Conservation (phyloP, 1,139 yeast species). For the Taiozyma sp. region DNA sequence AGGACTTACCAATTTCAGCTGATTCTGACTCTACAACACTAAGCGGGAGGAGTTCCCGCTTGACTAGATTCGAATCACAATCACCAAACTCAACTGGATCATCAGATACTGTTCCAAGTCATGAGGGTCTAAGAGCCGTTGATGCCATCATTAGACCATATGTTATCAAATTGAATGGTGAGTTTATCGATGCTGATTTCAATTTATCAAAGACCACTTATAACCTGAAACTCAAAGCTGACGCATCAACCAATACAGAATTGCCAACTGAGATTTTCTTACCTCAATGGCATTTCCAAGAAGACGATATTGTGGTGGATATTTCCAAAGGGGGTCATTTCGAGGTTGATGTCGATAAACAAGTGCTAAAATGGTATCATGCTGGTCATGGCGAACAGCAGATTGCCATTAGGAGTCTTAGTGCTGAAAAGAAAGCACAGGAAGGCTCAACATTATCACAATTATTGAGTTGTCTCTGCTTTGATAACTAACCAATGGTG, state of each 20-base stretch:
- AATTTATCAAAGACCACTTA: constrained; percentile 44
- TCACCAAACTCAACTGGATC: not conserved
- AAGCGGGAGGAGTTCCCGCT: not conserved
- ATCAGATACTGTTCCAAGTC: constrained; percentile 19
- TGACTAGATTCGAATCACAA: not conserved
- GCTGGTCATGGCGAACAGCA: constrained; percentile 32
- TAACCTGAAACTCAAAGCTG: constrained; percentile 38
- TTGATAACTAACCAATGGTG: constrained; percentile 3
- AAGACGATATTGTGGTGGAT: constrained; percentile 30
- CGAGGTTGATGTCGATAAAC: constrained; percentile 40
- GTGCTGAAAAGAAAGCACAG: not conserved
- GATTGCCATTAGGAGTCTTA: constrained; percentile 17
- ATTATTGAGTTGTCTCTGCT: constrained; percentile 6
- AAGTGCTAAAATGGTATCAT: constrained; percentile 70
- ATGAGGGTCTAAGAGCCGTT: constrained; percentile 64
- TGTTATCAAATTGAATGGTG: constrained; percentile 55
- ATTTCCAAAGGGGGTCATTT: constrained; percentile 50
- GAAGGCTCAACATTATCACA: not conserved
- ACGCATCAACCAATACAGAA: constrained; percentile 9
- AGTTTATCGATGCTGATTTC: constrained; percentile 44
- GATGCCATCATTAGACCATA: constrained; percentile 72
- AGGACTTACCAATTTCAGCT: not conserved
- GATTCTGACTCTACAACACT: not conserved
- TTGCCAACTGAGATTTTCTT: constrained; percentile 55
- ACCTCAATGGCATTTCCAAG: constrained; percentile 66